Conservation (phyloP, 2,329 filamentous ascomycete genomes). For the Calycina herbarum region DNA sequence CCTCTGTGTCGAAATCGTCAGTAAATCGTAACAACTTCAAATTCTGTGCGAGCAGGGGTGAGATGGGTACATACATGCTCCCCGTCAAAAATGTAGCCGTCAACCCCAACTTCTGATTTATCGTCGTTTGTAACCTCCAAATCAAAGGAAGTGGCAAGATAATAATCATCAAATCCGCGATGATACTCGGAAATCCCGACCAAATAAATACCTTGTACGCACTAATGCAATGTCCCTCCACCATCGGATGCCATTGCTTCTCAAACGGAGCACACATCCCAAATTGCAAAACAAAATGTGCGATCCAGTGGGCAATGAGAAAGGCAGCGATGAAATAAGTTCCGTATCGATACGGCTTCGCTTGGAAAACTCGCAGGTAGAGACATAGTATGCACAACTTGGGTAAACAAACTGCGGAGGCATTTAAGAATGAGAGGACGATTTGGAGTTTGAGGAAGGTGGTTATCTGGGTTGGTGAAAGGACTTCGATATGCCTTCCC, state of each 20-base stretch:
- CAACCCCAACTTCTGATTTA: constrained; percentile 10
- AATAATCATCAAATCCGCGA: constrained; percentile 12
- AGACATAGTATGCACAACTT: constrained; percentile 15
- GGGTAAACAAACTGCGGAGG: constrained; percentile 3
- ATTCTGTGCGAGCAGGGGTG: neutral
- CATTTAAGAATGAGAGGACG: neutral
- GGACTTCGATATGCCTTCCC: neutral
- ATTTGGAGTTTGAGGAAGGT: constrained; percentile 6
- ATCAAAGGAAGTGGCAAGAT: constrained; percentile 13
- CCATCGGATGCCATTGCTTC: constrained; percentile 11
- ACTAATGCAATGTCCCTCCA: constrained; percentile 8
- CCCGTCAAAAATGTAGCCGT: constrained; percentile 12
- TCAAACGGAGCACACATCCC: constrained; percentile 4
- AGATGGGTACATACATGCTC: constrained; percentile 21
- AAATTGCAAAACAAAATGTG: neutral
- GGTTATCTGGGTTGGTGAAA: neutral
- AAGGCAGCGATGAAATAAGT: constrained; percentile 1
- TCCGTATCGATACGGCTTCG: constrained; percentile 11
- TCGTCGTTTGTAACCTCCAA: constrained; percentile 12
- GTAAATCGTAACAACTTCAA: neutral
- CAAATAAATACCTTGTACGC: constrained; percentile 4
- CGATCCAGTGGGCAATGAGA: constrained; percentile 2
- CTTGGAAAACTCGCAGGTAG: constrained; percentile 14
- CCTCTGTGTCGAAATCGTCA: neutral
- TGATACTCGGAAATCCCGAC: constrained; percentile 9